Percentiles rank a stretch among this genome's conserved stretches.
phyloP scores from a whole-genome alignment of 345 rosid genomes.

The Dovyalis caffra region DNA sequence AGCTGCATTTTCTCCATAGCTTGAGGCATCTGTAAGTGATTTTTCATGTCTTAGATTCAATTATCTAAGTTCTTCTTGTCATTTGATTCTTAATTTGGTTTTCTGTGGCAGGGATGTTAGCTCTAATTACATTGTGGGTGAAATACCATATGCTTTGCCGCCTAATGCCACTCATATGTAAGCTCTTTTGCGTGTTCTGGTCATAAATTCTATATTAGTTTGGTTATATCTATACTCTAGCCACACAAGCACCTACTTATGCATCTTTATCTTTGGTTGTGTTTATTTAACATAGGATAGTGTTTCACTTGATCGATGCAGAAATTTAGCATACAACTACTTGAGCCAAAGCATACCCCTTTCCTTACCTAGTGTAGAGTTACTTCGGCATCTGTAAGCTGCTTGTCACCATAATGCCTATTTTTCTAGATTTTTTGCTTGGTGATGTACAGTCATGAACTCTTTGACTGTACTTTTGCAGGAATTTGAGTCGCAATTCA shows the following conservation, averaged over 20 bases:
- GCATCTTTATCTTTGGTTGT: too few species aligned
- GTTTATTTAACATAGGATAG: background rate
- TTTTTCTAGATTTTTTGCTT: conserved; percentile 5
- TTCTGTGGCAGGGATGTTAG: conserved; percentile 65
- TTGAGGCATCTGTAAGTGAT: conserved; percentile 69
- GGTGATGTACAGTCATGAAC: conserved; percentile 2
- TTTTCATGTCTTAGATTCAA: conserved; percentile 1
- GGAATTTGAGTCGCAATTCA: conserved; percentile 84
- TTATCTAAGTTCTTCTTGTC: conserved; percentile 1
- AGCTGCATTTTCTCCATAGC: conserved; percentile 60
- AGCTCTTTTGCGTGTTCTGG: conserved; percentile 25
- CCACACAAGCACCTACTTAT: background rate
- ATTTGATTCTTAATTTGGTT: conserved; percentile 13
- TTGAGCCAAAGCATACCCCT: conserved; percentile 65
- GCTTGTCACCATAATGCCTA: conserved; percentile 7
- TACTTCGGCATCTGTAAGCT: conserved; percentile 68
- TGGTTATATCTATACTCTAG: background rate
- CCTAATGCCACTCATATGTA: conserved; percentile 79
- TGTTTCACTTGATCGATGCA: conserved; percentile 25
- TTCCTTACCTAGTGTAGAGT: conserved; percentile 52
- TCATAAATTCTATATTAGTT: background rate
- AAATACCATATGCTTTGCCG: conserved; percentile 72
- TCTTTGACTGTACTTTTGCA: conserved; percentile 26
- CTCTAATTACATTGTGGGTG: conserved; percentile 63
- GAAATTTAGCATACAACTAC: conserved; percentile 76